Base-by-base conservation (phyloP, 225 moss, liverwort and hornwort genomes). In the Antitrichia curtipendula region DNA sequence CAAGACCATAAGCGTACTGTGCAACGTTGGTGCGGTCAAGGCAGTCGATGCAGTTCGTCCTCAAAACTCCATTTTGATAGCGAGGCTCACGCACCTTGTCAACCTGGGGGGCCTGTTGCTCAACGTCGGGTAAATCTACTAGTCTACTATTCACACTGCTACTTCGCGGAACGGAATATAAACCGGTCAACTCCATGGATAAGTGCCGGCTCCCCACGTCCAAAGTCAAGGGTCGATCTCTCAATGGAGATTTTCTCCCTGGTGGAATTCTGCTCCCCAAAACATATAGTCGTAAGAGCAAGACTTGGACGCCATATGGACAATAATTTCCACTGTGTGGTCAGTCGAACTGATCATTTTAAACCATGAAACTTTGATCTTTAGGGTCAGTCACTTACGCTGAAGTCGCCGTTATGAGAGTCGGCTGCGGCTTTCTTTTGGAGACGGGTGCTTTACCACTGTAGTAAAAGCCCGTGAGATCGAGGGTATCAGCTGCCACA, bases 21-120 rank as follows among this genome's bases (percentile, higher is more conserved):
- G 98, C 98, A 63, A 97, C 93, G 89, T 98, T 98, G 62, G 98
- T 98, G 66, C 98, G 96, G 81, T 98, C 98, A 41, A 98, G 96
- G 88, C 98, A 98, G 79, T 98, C 98, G 82, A 98, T 98, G 88
- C 98, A 98, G 76, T 98, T 98, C 65, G 98, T 98, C 86, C 98
- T 92, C 87, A 98, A 86, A 47, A 97, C 95, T 64, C 98, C 98
- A 83, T 81, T 92, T 86, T 98, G 98, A 84, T 93, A 96, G 69
- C 95, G 95, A 84, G 98, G 96, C 80, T 93, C 94, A 80, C 95
- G 93, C 71, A 92, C 75, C 82, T 93, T 91, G 73, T 94, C 90
- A 34, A 90, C 89, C 76, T 86, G 89, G 31, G 94, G 89, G 31
- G 81, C 82, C 80, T 82, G 85, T 28, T 63, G 82, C 79, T 95